These are phyloP conservation scores for Trametes cinnabarina DNA, from an alignment of 768 basidiomycete species.

Conservation along the genomic window DNA sequence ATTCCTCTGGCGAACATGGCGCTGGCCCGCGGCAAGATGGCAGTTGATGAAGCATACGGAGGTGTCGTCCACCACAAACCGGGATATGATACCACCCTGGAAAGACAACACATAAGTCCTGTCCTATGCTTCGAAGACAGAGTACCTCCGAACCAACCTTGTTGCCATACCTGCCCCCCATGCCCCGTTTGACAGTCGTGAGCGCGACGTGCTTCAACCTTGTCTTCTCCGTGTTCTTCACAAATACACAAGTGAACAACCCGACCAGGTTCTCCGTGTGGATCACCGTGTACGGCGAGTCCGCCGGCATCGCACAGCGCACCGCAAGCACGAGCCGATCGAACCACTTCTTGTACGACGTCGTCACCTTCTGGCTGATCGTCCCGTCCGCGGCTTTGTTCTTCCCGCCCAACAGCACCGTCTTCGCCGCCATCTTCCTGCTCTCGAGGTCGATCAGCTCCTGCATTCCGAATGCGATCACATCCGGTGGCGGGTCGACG, in stretches of 20 bases:
- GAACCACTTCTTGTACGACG: slow-evolving; percentile 86
- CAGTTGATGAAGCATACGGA: slow-evolving; percentile 95
- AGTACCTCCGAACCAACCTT: too few relatives aligned
- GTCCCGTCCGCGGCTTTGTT: slow-evolving; percentile 61
- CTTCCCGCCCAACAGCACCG: slow-evolving; percentile 72
- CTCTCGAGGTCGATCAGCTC: slow-evolving; percentile 96
- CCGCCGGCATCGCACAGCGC: slow-evolving; percentile 67
- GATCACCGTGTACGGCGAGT: slow-evolving; percentile 72
- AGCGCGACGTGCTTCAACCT: slow-evolving; percentile 66
- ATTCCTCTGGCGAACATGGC: slow-evolving; percentile 77
- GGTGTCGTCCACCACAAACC: slow-evolving; percentile 88
- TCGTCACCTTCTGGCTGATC: slow-evolving; percentile 80
- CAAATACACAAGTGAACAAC: slow-evolving; percentile 74
- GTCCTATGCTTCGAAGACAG: too few relatives aligned
- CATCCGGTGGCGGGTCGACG: slow-evolving; percentile 76
- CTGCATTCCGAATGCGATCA: slow-evolving; percentile 93
- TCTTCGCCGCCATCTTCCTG: slow-evolving; percentile 90
- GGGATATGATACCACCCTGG: slow-evolving; percentile 87
- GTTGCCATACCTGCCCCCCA: slow-evolving; percentile 92
- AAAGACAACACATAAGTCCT: not conserved
- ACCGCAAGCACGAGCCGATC: slow-evolving; percentile 76
- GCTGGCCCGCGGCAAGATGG: slow-evolving; percentile 95
- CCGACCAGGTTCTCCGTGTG: slow-evolving; percentile 91
- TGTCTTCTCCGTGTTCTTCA: slow-evolving; percentile 62
- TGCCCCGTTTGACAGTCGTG: slow-evolving; percentile 86